Base-by-base conservation (phyloP, 768 basidiomycete species). In the Tylopilus vinaceipallidus region DNA sequence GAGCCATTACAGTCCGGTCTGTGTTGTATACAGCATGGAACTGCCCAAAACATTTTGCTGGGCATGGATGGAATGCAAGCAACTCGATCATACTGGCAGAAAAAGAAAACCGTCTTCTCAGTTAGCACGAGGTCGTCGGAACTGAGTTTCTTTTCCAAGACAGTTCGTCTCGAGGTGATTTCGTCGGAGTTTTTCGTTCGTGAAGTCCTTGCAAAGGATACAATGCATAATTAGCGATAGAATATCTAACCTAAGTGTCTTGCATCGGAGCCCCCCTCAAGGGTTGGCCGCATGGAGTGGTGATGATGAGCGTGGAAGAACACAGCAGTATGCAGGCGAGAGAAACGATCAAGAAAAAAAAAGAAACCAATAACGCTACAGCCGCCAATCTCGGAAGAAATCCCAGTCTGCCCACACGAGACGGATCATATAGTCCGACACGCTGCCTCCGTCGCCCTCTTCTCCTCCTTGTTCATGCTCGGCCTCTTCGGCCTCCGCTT, bases 391-490 rank as follows among this genome's bases (percentile, higher is more conserved):
- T 50, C 70, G 73, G 70, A 92, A 92, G 66, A 77, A 84, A 32
- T 84, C 83, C 62, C 75, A 78, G 56, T 91, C 86, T 35, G 60
- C 63, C 44, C 76, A 72, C 22, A 86, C 83, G 56, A 82, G 77
- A 14, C 72, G 63, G 26, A 97, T 72, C 91, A 97, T 94, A 61
- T 91, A 94, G 49, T 94, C 91, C 34, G 86, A 83, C 16, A 86
- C 74, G 9, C 82, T 84, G 14, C 90, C 91, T 2, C 86, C 85
- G 32, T 87, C 83, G 9, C 70, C 73, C 0, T 75, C 77, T 13
- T 72, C 77, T 3, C 73, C 75, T 5, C 32, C 57, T 19, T 50
- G 56, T 0, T 55, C 59, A 6, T 75, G 75, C 12, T 73, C 75
- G 42, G 65, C 69, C 27, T 61, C 70, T 4, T 69, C 69, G 2